Conservation (phyloP, 306 rosid genomes). For the Rubus parviflorus region DNA sequence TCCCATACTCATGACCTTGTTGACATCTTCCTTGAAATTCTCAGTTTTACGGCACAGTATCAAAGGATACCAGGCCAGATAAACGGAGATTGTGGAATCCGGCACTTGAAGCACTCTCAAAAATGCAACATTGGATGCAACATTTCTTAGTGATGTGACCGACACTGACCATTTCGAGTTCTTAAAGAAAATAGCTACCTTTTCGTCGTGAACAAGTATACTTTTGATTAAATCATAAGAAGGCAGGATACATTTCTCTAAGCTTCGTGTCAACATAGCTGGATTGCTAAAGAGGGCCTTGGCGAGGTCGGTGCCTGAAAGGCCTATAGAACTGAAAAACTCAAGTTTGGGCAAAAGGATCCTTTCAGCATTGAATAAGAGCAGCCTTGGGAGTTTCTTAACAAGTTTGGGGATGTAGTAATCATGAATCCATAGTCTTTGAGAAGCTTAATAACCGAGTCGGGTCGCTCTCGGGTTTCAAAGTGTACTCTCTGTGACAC, state of each 20-base stretch:
- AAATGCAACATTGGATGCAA: background rate
- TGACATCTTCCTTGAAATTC: background rate
- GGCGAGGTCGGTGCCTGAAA: background rate
- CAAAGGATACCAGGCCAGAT: slow-evolving; percentile 1
- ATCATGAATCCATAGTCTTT: background rate
- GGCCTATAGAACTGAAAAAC: background rate
- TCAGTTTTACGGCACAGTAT: background rate
- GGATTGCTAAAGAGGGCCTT: background rate
- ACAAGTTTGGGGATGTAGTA: background rate
- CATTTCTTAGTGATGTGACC: background rate
- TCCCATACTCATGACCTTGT: background rate
- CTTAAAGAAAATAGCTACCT: background rate
- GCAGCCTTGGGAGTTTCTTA: background rate
- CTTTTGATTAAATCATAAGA: background rate
- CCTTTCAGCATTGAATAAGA: background rate
- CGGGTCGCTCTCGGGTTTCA: background rate
- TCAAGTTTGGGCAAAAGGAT: background rate
- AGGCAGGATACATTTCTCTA: background rate
- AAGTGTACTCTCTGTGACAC: background rate
- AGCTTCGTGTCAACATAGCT: background rate
- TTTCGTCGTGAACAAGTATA: background rate
- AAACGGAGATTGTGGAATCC: background rate
- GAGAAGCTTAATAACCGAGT: background rate
- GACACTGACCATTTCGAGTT: background rate
- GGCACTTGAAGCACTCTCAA: slow-evolving; percentile 6